Evolutionary conservation across 129 eudicot species (phyloP).

Genomic region (Chrysanthemum lavandulifolium): DNA sequence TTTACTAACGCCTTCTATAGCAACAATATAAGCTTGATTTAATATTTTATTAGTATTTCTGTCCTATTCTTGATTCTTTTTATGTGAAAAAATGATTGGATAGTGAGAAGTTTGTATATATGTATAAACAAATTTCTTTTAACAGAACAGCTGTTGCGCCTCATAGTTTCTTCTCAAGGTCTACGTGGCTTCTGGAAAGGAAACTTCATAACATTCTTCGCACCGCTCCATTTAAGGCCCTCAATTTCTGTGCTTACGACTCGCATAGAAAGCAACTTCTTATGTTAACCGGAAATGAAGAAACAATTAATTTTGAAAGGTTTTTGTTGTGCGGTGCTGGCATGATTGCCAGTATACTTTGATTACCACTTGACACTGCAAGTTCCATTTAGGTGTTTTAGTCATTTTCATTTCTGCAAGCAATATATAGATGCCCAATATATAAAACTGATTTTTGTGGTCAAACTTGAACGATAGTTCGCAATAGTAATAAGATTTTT

Average conservation of each 20-base stretch:
- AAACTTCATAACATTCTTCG: constrained; percentile 85
- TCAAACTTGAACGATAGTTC: neutral
- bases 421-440: too few relatives aligned
- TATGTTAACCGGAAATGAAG: constrained; percentile 62
- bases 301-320: constrained; percentile 66
- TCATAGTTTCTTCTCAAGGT: constrained; percentile 65
- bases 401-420: too few relatives aligned
- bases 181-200: constrained; percentile 91
- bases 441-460: too few relatives aligned
- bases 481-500: too few relatives aligned
- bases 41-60: too few relatives aligned
- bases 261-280: constrained; percentile 71
- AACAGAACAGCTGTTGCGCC: constrained; percentile 38
- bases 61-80: too few relatives aligned
- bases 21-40: too few relatives aligned
- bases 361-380: constrained; percentile 96
- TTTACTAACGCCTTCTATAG: constrained; percentile 26
- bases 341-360: constrained; percentile 77
- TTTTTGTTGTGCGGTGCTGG: constrained; percentile 92
- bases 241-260: constrained; percentile 84
- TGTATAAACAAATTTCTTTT: constrained; percentile 13
- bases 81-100: too few relatives aligned
- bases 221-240: constrained; percentile 93
- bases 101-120: too few relatives aligned
- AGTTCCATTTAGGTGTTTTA: constrained; percentile 13